Conservation (phyloP, 2,329 filamentous ascomycete species). For the Fusarium sarcochroum region DNA sequence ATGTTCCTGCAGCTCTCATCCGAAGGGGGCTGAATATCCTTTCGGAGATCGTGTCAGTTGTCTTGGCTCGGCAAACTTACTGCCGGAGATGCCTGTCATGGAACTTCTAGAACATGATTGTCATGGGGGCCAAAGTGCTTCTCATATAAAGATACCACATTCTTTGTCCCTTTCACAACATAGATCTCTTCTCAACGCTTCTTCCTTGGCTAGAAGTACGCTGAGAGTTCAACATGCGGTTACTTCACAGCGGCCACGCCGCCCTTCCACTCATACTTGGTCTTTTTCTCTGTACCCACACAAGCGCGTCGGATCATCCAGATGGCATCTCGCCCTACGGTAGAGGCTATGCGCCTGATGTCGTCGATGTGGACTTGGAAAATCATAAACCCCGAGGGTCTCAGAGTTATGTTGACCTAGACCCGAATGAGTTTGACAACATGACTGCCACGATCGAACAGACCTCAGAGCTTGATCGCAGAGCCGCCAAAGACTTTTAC, state of each 20-base stretch:
- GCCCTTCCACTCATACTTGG: not conserved
- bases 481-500: constrained; percentile 12
- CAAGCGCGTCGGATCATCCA: not conserved
- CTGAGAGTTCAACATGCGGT: not conserved
- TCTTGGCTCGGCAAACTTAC: not conserved
- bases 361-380: fast-evolving
- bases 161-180: not conserved
- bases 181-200: not conserved
- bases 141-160: not conserved
- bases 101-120: not conserved
- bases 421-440: not conserved
- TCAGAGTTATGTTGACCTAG: not conserved
- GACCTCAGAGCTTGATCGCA: not conserved
- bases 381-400: not conserved
- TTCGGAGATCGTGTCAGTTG: not conserved
- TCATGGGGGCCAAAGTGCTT: not conserved
- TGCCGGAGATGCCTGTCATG: not conserved
- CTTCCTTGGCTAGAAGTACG: not conserved
- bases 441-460: not conserved
- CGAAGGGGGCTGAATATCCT: not conserved
- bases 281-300: not conserved
- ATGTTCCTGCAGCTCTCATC: not conserved
- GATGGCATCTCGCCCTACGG: not conserved
- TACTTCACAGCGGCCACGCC: not conserved
- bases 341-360: not conserved